Conservation (phyloP, 176 grass and related monocot species). For the Puya raimondii region DNA sequence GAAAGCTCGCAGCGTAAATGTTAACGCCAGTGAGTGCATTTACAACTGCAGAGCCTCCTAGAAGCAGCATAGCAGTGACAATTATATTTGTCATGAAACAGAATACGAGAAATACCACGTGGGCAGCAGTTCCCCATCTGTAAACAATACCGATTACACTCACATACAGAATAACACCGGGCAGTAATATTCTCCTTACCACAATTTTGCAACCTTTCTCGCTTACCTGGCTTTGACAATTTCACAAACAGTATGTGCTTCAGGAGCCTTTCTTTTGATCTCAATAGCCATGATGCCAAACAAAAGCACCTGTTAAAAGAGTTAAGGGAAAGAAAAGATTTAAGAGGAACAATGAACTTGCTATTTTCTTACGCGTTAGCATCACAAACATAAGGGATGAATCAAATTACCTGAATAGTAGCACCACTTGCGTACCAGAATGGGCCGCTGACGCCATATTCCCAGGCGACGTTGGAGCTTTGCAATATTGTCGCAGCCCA, state of each 20-base stretch:
- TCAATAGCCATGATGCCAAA: slow-evolving; percentile 77
- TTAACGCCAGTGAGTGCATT: slow-evolving; percentile 68
- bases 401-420: slow-evolving; percentile 43
- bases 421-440: slow-evolving; percentile 78
- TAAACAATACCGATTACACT: not conserved
- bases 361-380: too few species aligned
- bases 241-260: slow-evolving; percentile 65
- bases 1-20: slow-evolving; percentile 64
- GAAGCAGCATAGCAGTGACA: slow-evolving; percentile 67
- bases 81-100: slow-evolving; percentile 71
- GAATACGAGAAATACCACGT: slow-evolving; percentile 54
- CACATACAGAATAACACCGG: not conserved
- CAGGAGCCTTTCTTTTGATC: slow-evolving; percentile 78
- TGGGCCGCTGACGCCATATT: slow-evolving; percentile 69
- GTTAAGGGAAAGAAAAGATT: slow-evolving; percentile 3
- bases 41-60: slow-evolving; percentile 60
- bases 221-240: slow-evolving; percentile 46
- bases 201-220: not conserved
- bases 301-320: slow-evolving; percentile 38
- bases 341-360: too few species aligned
- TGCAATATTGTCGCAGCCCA: slow-evolving; percentile 76
- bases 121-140: slow-evolving; percentile 51
- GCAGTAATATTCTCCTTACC: not conserved
- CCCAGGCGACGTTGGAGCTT: slow-evolving; percentile 74
- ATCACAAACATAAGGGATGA: not conserved